Evolutionary conservation across 192 early-diverging fungal genomes (phyloP).

Genomic region (Gorgonomyces haynaldii): DNA sequence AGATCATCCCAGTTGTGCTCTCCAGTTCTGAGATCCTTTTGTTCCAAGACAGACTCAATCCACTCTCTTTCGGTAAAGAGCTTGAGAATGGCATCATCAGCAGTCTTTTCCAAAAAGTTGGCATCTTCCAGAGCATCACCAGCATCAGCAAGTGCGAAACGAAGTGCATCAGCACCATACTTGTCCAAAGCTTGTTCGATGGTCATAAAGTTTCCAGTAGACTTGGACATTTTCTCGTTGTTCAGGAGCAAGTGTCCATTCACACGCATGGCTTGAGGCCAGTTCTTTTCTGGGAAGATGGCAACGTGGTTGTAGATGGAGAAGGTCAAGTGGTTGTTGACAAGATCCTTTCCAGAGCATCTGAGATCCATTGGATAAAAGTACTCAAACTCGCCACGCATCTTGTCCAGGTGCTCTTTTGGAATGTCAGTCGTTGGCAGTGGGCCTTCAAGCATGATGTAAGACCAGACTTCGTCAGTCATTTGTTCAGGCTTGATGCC

Average conservation of each 20-base stretch:
- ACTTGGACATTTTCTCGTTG: constrained; percentile 96
- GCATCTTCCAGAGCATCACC: constrained; percentile 95
- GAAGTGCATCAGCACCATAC: constrained; percentile 94
- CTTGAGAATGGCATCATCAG: constrained; percentile 90
- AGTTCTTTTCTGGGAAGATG: constrained; percentile 80
- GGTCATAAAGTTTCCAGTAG: constrained; percentile 91
- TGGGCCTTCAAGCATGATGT: constrained; percentile 66
- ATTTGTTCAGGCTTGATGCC: constrained; percentile 74
- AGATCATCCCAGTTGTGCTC: constrained; percentile 66
- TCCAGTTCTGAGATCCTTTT: constrained; percentile 38
- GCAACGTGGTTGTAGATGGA: constrained; percentile 93
- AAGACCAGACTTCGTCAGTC: constrained; percentile 86
- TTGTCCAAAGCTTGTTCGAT: constrained; percentile 62
- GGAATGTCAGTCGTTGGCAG: constrained; percentile 51
- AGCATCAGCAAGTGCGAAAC: constrained; percentile 90
- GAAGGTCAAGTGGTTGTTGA: constrained; percentile 96
- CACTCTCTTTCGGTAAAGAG: constrained; percentile 84
- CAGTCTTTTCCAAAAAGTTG: constrained; percentile 92
- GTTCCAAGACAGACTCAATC: constrained; percentile 59
- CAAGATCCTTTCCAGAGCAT: constrained; percentile 90
- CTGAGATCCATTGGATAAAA: constrained; percentile 98
- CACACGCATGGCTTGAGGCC: constrained; percentile 75
- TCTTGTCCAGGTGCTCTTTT: constrained; percentile 54
- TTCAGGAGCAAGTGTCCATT: constrained; percentile 97
- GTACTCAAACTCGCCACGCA: constrained; percentile 88